Percentiles rank a stretch among this genome's conserved stretches.
phyloP scores from a whole-genome alignment of 495 filamentous ascomycete genomes.

The Endocarpon pusillum region DNA sequence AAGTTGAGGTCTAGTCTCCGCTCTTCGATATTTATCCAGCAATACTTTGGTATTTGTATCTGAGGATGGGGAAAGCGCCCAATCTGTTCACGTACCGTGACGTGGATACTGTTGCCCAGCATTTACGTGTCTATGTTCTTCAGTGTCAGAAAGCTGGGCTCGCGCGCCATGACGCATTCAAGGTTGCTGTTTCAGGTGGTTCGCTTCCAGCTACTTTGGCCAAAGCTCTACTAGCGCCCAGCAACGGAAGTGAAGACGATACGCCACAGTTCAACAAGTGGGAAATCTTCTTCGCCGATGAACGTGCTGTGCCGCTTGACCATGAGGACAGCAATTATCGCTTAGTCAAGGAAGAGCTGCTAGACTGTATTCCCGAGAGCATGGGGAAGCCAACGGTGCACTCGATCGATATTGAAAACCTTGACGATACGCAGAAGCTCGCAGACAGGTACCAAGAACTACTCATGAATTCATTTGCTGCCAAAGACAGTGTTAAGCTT shows the following conservation, averaged over 20 bases:
- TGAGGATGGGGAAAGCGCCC: conserved; percentile 58
- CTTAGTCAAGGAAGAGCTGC: conserved; percentile 67
- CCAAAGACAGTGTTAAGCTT: conserved; percentile 72
- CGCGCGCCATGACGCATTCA: conserved; percentile 65
- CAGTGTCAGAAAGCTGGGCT: conserved; percentile 61
- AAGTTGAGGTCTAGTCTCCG: too few relatives aligned
- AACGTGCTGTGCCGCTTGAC: conserved; percentile 82
- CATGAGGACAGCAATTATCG: conserved; percentile 88
- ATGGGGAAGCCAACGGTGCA: conserved; percentile 51
- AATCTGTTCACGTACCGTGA: conserved; percentile 70
- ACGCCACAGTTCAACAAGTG: conserved; percentile 64
- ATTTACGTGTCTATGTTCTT: conserved; percentile 67
- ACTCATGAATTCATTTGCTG: conserved; percentile 68
- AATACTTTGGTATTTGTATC: too few relatives aligned
- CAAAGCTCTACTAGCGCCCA: conserved; percentile 50
- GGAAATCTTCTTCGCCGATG: conserved; percentile 98
- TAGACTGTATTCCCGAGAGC: conserved; percentile 64
- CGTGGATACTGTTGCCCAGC: conserved; percentile 47
- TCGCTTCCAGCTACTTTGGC: conserved; percentile 81
- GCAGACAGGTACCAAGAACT: conserved; percentile 85
- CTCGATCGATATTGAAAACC: conserved; percentile 52
- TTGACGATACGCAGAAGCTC: conserved; percentile 76
- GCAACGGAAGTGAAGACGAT: conserved; percentile 39
- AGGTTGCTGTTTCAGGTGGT: conserved; percentile 83
- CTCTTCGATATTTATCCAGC: too few relatives aligned